Base-by-base conservation (phyloP, 192 early-diverging fungal species). In the Phycomyces blakesleeanus region DNA sequence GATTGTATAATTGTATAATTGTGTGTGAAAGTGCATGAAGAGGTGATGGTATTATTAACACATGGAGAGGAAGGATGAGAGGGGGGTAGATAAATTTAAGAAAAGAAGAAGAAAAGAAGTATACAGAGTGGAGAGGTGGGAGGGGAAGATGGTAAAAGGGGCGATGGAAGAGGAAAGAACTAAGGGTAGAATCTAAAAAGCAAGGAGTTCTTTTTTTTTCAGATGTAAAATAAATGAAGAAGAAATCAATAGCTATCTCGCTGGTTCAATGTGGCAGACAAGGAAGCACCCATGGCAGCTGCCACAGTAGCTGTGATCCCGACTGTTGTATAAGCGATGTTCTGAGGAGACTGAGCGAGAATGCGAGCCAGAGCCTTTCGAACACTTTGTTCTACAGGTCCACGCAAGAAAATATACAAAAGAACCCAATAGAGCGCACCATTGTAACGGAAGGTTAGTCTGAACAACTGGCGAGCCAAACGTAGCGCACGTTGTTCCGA, bases 351-450 rank as follows among this genome's bases (percentile, higher is more conserved):
- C 6, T 38, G 27, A 0, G 44, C 41, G 34, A 69, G 16, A 21
- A 52, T 40, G 18, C 55, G 61, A 18, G 55, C 60, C 22, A 69
- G 50, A 15, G 51, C 34, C 34, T 18, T 38, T n/a, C 59, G 56
- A 2, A 67, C 38, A 24, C 55, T 58, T 8, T 67, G 55, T 54
- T 73, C 71, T 9, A 73, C 54, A 7, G 65, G 65, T 4, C 71
- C 71, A 47, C 71, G 44, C 11, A 73, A 34, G 9, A 73, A 58
- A 20, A 67, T 22, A 20, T 73, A 73, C 1, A 73, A 20, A 14
- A 73, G 24, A 2, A 73, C 15, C 71, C 71, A 73, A 39, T 73
- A 73, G 21, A 73, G 51, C 0, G 71, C 61, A 5, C 71, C 71
- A 41, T 73, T 61, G 27, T 63, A 62, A 15, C 59, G 60, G 52